Evolutionary conservation across 257 asterid genomes (phyloP).

Genomic region (Lithospermum erythrorhizon): DNA sequence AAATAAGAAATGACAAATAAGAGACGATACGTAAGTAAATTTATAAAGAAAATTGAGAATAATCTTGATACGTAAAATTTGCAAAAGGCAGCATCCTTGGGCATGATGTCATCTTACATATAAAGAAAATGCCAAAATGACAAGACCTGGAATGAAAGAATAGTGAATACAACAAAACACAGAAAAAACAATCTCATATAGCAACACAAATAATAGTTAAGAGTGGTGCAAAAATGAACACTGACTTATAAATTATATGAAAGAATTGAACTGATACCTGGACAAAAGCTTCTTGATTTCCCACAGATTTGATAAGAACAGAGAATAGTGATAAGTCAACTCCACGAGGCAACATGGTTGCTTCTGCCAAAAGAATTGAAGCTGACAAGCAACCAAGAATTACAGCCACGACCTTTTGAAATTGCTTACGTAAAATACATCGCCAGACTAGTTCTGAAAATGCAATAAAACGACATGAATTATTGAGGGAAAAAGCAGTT

Average conservation of each 20-base stretch:
- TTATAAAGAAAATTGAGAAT: too few relatives aligned
- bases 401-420: constrained; percentile 56
- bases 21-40: too few relatives aligned
- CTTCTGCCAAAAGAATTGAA: constrained; percentile 92
- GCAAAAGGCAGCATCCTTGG: too few relatives aligned
- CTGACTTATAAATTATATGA: not conserved
- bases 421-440: constrained; percentile 70
- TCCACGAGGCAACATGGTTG: constrained; percentile 86
- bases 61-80: not conserved
- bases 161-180: not conserved
- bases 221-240: too few relatives aligned
- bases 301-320: constrained; percentile 77
- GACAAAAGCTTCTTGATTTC: constrained; percentile 81
- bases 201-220: not conserved
- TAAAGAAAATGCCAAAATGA: not conserved
- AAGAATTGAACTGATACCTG: constrained; percentile 42
- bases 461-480: constrained; percentile 1
- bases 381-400: constrained; percentile 92
- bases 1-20: not conserved
- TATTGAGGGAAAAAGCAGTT: not conserved
- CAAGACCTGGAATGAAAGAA: not conserved
- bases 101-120: not conserved
- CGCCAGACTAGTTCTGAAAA: constrained; percentile 82
- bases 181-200: not conserved
- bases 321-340: constrained; percentile 95